Conservation (phyloP, 1,139 yeast species). For the Kurtzmaniella natalensis region DNA sequence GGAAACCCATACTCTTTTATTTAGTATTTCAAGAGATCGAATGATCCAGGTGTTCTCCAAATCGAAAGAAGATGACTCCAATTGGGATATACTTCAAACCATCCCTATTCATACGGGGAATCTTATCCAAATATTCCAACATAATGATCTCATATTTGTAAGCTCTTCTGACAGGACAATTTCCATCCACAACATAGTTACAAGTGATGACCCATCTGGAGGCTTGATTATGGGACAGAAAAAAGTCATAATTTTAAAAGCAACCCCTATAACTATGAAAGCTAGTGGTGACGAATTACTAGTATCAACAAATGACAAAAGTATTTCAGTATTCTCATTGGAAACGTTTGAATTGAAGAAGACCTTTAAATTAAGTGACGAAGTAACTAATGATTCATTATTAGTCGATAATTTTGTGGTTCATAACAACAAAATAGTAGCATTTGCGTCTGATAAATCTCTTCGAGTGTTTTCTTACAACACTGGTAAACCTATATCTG, state of each 20-base stretch:
- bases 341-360: slow-evolving; percentile 31
- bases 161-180: slow-evolving; percentile 59
- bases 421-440: slow-evolving; percentile 27
- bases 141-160: slow-evolving; percentile 36
- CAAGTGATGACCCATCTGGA: slow-evolving; percentile 13
- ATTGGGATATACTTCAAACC: slow-evolving; percentile 55
- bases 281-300: slow-evolving; percentile 32
- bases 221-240: slow-evolving; percentile 26
- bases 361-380: slow-evolving; percentile 37
- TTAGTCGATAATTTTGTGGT: slow-evolving; percentile 38
- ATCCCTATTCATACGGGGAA: slow-evolving; percentile 56
- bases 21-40: slow-evolving; percentile 55
- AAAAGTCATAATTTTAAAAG: slow-evolving; percentile 46
- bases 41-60: slow-evolving; percentile 51
- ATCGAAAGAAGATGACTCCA: slow-evolving; percentile 8
- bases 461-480: slow-evolving; percentile 44
- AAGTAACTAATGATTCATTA: slow-evolving; percentile 32
- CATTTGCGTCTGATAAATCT: slow-evolving; percentile 55
- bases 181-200: slow-evolving; percentile 41
- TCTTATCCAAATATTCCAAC: slow-evolving; percentile 32
- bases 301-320: slow-evolving; percentile 52
- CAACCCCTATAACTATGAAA: slow-evolving; percentile 41
- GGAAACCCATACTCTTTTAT: slow-evolving; percentile 22
- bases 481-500: slow-evolving; percentile 42
- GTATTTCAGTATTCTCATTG: slow-evolving; percentile 35